Percentiles rank a stretch among this genome's conserved stretches.
Conservation (phyloP, 495 filamentous ascomycete genomes). For the Aspergillus egyptiacus region DNA sequence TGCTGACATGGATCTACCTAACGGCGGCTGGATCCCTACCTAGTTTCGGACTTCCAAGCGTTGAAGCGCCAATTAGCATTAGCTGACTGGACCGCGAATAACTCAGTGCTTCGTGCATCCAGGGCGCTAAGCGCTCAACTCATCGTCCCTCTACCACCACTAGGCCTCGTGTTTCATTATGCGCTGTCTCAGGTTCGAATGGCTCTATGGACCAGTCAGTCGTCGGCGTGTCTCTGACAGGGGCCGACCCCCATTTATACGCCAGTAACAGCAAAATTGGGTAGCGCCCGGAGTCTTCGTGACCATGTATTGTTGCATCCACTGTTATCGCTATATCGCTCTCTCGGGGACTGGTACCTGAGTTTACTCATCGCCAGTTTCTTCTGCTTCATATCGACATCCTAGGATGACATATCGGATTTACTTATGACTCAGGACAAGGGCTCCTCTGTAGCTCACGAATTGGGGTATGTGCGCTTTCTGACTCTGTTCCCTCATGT, state of each 20-base stretch:
- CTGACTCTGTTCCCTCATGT: not conserved
- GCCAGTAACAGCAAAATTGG: constrained; percentile 15
- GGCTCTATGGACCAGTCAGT: constrained; percentile 9
- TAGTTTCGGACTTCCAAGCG: no score
- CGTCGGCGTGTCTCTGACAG: constrained; percentile 9
- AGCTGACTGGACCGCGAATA: constrained; percentile 22
- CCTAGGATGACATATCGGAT: constrained; percentile 25
- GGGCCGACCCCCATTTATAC: constrained; percentile 12
- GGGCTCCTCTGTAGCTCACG: constrained; percentile 18
- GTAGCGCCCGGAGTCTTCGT: constrained; percentile 10
- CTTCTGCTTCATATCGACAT: constrained; percentile 4
- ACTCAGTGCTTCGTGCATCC: constrained; percentile 18
- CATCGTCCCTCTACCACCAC: not conserved
- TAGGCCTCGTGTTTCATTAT: constrained; percentile 32
- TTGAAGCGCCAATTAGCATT: constrained; percentile 8
- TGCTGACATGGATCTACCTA: no score
- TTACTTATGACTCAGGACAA: constrained; percentile 23
- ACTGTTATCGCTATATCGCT: not conserved
- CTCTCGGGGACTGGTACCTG: not conserved
- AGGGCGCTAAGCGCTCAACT: constrained; percentile 21
- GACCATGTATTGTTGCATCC: constrained; percentile 9
- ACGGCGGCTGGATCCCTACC: no score
- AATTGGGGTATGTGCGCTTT: constrained; percentile 18
- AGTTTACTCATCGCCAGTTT: not conserved
- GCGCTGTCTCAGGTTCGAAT: constrained; percentile 25